Base-by-base conservation (phyloP, 345 rosid genomes). In the Camelina sativa region DNA sequence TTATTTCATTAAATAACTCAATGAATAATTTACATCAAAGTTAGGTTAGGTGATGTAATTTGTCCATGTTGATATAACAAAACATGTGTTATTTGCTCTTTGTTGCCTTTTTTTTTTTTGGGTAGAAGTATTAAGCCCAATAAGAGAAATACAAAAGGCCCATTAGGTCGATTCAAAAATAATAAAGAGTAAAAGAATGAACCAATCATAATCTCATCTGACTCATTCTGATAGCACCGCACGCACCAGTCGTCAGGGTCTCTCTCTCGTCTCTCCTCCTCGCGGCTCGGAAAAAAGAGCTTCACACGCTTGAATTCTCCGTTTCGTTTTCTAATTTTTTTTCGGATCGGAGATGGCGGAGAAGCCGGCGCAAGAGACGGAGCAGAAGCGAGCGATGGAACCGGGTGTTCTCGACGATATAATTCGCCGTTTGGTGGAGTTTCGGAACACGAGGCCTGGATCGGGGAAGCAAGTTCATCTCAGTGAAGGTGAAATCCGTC, bases 401-500 rank as follows among this genome's bases (percentile, higher is more conserved):
- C 74, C 90, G 62, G 87, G 71, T 25, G 84, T 82, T 71, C 65
- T 92, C 37, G 97, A 90, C 65, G 88, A 87, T 58, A 89, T 92
- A 2, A 92, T 90, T 34, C 57, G 73, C 11, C 91, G 92, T 47
- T 73, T 92, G 38, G 78, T 88, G 53, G 89, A 87, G 62, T 84
- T 82, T 78, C 79, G 84, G 72, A 84, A 81, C 76, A 80, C 84
- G 9, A 88, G 87, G 79, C 71, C 86, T 7, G 90, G 82, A 65
- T 77, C 80, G 38, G 80, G 80, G 51, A 89, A 88, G 77, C 97
- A 90, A 81, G 96, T 89, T 58, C 96, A 88, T 78, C 89, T 92
- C 6, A 85, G 79, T 37, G 97, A 92, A 81, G 76, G 74, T 52
- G 97, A 92, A 92, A 92, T 92, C 79, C 89, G 92, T 20, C 91